phyloP scores from a whole-genome alignment of 1,139 yeast genomes.

The Geotrichum aggregatum region DNA sequence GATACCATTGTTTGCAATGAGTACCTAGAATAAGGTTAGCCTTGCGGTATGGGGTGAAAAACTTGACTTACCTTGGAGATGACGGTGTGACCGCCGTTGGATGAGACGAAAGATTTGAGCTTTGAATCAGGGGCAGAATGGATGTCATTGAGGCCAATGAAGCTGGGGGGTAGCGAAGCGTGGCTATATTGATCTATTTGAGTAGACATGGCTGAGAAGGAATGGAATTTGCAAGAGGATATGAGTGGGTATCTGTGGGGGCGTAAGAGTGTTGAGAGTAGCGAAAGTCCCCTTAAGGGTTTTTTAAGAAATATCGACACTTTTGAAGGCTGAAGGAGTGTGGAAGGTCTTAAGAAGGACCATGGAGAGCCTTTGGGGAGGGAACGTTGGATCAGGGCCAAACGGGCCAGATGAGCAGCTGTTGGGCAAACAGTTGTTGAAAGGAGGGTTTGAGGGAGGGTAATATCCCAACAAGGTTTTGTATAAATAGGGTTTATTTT shows the following conservation, averaged over 20 bases:
- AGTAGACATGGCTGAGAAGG: not conserved
- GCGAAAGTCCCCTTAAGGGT: not conserved
- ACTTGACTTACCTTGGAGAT: conserved; percentile 51
- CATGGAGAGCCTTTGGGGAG: too few relatives aligned
- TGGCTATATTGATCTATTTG: conserved; percentile 34
- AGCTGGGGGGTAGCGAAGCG: conserved; percentile 57
- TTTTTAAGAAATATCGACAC: not conserved
- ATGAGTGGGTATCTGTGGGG: too few relatives aligned
- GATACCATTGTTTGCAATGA: conserved; percentile 97
- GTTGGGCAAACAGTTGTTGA: not conserved
- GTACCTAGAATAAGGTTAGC: conserved; percentile 42
- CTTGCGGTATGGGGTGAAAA: not conserved
- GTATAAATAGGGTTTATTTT: not conserved
- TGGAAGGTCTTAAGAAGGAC: too few relatives aligned
- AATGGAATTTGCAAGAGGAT: too few relatives aligned
- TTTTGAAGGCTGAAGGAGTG: not conserved
- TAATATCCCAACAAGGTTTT: not conserved
- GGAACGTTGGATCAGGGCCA: not conserved
- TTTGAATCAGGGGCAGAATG: conserved; percentile 65
- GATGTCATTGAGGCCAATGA: conserved; percentile 74
- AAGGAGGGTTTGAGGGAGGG: conserved; percentile 1
- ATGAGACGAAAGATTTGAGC: conserved; percentile 77
- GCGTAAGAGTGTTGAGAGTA: too few relatives aligned
- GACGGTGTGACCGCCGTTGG: conserved; percentile 92
- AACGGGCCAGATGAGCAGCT: not conserved